A percentile compares a stretch with the other conserved stretches of the same genome.
These are phyloP conservation scores for Trichoderma parareesei DNA, from an alignment of 495 filamentous ascomycete species.

Conservation along the genomic window DNA sequence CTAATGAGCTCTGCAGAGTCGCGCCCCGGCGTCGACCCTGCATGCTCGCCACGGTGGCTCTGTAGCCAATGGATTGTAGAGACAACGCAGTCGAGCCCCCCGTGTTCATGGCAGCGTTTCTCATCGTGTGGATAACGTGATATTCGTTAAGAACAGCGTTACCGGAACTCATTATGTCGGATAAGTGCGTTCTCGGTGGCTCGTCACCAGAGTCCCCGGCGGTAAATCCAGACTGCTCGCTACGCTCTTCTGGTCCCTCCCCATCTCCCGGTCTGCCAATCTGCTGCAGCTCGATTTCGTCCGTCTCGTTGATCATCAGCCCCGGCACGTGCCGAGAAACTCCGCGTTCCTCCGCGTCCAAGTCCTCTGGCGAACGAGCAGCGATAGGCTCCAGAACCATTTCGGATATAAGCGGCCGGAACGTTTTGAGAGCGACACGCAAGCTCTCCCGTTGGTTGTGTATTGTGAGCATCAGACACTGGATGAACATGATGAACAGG, in stretches of 20 bases:
- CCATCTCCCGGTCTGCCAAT: slow-evolving; percentile 17
- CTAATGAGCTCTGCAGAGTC: slow-evolving; percentile 9
- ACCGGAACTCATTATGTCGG: slow-evolving; percentile 58
- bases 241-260: slow-evolving; percentile 16
- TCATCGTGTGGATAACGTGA: slow-evolving; percentile 57
- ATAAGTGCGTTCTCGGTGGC: slow-evolving; percentile 39
- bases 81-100: slow-evolving; percentile 42
- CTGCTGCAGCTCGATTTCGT: slow-evolving; percentile 45
- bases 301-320: slow-evolving; percentile 24
- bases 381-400: slow-evolving; percentile 15
- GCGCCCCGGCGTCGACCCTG: slow-evolving; percentile 24
- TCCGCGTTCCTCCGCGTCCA: slow-evolving; percentile 78
- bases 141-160: slow-evolving; percentile 62
- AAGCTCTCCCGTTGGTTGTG: slow-evolving; percentile 60
- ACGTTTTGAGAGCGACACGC: slow-evolving; percentile 30
- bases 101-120: slow-evolving; percentile 52
- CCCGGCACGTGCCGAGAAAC: slow-evolving; percentile 42
- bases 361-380: slow-evolving; percentile 46
- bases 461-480: slow-evolving; percentile 67
- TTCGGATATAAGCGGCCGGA: slow-evolving; percentile 18
- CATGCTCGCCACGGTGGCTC: slow-evolving; percentile 36
- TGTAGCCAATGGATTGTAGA: slow-evolving; percentile 42
- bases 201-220: slow-evolving; percentile 6
- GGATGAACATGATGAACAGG: slow-evolving; percentile 53
- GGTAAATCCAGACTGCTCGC: not conserved